Base-by-base conservation (phyloP, 1,284 basidiomycete species). In the Melanopsichium pennsylvanicum region DNA sequence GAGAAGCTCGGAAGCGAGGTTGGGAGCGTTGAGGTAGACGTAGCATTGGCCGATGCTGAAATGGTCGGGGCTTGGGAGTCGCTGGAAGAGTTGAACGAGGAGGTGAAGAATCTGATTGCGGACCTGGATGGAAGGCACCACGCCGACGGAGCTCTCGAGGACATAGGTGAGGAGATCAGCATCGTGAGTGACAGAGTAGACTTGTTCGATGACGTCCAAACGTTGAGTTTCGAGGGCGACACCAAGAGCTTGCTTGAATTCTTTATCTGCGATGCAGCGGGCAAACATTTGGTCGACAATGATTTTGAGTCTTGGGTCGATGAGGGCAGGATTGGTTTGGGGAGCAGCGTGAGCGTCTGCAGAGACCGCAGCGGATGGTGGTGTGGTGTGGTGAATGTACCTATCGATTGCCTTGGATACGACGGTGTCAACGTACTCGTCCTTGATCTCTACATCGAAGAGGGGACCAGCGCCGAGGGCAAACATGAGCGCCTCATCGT, bases 41-140 rank as follows among this genome's bases (percentile, higher is more conserved):
- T 76, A 80, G 70, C 79, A 81, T 54, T 81, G 78, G 16, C 76
- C 74, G 39, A 80, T 78, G 61, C 75, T 78, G 47, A 80, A 79
- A 62, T 79, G 61, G 46, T 81, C 79, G 12, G 79, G 78, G 29
- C 42, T 54, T 15, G 73, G 70, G 26, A 80, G 62, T 12, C 72
- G 59, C 54, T 79, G 75, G 76, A 80, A 81, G 35, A 81, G 72
- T 42, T 74, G 56, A 49, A 81, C 78, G 31, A 81, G 78, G n/a
- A 80, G 72, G 40, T 75, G 57, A 16, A 81, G 68, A 16, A 79
- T 78, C 55, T 79, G 57, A 34, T 50, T 72, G 34, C 75, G 71
- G 25, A 74, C 60, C 47, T 76, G 71, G 29, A 75, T 67, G 22
- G 62, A 67, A 11, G 68, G 54, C 5, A 75, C 68, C 18, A 79